Evolutionary conservation across 495 filamentous ascomycete species (phyloP), one percentile per base, ranked within the genome.

Genomic region (Parathielavia hyrcaniae): DNA sequence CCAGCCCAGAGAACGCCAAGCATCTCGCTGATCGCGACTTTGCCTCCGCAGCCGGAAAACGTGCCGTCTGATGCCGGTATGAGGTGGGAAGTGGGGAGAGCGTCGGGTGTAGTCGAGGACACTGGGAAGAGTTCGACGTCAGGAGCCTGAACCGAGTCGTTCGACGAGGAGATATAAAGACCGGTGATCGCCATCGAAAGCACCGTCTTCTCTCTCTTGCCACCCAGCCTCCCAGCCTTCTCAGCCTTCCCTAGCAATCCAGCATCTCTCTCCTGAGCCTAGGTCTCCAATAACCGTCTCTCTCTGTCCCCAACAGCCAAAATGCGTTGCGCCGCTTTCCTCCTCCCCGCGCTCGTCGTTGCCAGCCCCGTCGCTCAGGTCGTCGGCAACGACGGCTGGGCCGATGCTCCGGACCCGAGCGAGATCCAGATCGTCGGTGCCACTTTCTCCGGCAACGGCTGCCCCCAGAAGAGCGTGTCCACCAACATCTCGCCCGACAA

Each of bases 391-490:
- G 63, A 72, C 57, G 68, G 65, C 58, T 62, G 59, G 66, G 66
- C 59, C 26, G 71, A 71, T 60, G 60, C 52, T 41, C 78, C 71
- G 54, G 68, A 69, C 58, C 71, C 66, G 48, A 66, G 62, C 53
- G 57, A 75, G 60, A 80, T 81, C 63, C 68, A 68, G 67, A 76
- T 79, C 66, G 30, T 81, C 60, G 79, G 76, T 32, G 81, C 78
- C 40, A 82, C 79, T 16, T 84, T 82, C 50, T 86, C 77, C 50
- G 81, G 81, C 53, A 82, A 75, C 63, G 80, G 80, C 26, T 84
- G 81, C 66, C 77, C 77, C 22, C 78, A 81, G 65, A 73, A 74
- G 44, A 70, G 73, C 52, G 73, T 82, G 30, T 71, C 73, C 38
- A 76, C 71, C 50, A 71, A 71, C 61, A 70, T 83, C 65, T 78